A percentile compares a stretch with the other conserved stretches of the same genome.
Conservation (phyloP, 129 eudicot species). For the Dittrichia graveolens region DNA sequence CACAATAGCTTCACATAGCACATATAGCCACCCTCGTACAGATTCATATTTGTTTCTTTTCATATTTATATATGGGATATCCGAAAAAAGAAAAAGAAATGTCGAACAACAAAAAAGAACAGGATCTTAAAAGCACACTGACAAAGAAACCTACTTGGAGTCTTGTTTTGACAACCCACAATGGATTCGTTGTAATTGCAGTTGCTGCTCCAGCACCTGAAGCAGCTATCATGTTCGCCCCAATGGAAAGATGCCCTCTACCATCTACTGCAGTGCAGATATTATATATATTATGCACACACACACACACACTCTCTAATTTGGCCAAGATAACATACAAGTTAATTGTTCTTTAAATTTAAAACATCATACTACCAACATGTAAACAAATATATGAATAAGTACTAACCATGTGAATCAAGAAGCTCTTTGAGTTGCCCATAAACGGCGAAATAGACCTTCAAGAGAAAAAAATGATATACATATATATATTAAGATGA, state of each 20-base stretch:
- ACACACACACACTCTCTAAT: no score
- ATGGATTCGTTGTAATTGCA: constrained; percentile 81
- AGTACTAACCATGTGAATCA: constrained; percentile 60
- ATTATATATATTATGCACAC: neutral
- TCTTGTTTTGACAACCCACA: constrained; percentile 98
- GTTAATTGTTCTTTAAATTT: neutral
- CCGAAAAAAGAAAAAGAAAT: no score
- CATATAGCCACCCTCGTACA: no score
- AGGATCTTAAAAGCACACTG: no score
- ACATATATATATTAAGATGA: constrained; percentile 15
- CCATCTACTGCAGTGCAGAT: constrained; percentile 41
- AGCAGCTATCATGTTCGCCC: constrained; percentile 95
- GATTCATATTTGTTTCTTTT: no score
- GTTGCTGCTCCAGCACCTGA: constrained; percentile 98
- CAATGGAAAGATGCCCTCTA: constrained; percentile 63
- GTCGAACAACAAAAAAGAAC: no score
- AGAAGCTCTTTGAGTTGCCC: constrained; percentile 80
- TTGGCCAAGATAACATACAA: neutral
- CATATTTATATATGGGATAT: no score
- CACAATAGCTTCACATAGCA: no score
- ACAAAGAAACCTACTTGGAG: constrained; percentile 66
- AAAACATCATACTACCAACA: constrained; percentile 7
- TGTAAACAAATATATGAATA: constrained; percentile 5
- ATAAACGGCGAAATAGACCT: constrained; percentile 96
- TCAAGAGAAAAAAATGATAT: neutral